Percentiles rank a stretch among this genome's conserved stretches.
These are phyloP conservation scores for Populus alba DNA, from an alignment of 345 rosid genomes.

Conservation along the genomic window DNA sequence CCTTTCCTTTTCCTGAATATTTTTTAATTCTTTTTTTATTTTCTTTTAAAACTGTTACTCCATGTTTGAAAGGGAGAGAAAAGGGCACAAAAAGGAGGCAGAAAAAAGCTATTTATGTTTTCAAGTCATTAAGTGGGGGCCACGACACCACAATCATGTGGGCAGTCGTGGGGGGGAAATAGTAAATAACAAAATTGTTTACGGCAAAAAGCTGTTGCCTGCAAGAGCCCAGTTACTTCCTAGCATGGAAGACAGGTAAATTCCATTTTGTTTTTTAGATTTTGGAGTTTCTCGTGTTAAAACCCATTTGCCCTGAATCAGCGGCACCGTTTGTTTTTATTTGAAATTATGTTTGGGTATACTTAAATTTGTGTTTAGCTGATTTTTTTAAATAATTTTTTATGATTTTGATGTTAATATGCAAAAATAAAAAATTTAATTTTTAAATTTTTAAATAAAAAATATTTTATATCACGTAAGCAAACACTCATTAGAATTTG, in stretches of 20 bases:
- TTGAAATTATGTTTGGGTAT: no score
- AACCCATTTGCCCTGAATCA: neutral
- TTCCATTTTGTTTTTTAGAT: neutral
- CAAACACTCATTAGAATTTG: no score
- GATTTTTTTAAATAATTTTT: no score
- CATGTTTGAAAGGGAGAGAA: neutral
- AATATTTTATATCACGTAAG: no score
- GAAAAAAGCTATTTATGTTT: conserved; percentile 3
- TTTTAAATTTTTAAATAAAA: no score
- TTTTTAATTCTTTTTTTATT: neutral
- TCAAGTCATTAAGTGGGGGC: conserved; percentile 7
- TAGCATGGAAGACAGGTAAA: neutral
- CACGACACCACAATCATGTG: conserved; percentile 34
- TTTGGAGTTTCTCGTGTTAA: neutral
- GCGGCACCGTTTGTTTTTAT: no score
- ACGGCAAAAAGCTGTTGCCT: neutral
- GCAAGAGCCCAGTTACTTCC: neutral
- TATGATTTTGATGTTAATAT: no score
- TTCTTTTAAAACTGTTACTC: neutral
- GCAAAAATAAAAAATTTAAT: no score
- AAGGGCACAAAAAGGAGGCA: conserved; percentile 14
- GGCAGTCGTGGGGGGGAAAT: neutral
- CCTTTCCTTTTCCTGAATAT: conserved; percentile 1
- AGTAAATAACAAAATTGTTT: neutral
- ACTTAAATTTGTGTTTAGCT: no score